Evolutionary conservation across 345 rosid genomes (phyloP), one percentile per base, ranked within the genome.

Genomic region (Corchorus capsularis): DNA sequence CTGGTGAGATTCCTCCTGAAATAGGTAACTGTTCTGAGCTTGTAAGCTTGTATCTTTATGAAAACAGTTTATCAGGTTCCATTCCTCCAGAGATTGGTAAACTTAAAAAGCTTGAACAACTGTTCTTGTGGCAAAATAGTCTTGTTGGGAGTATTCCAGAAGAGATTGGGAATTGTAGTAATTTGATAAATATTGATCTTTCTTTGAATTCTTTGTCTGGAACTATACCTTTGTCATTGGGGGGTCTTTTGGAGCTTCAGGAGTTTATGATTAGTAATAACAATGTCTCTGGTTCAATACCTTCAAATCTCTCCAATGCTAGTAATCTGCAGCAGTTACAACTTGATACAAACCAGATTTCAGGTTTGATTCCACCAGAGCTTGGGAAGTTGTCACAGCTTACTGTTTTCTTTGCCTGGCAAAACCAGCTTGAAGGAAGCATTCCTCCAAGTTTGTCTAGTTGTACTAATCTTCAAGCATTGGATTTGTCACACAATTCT

Each of bases 391-490:
- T 94, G 71, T 78, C 93, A 35, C 81, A 75, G 85, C 91, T 94
- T 43, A 82, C 76, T 46, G 87, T 95, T 80, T 91, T 96, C 82
- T 87, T 88, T 39, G 97, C 93, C 56, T 93, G 97, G 99, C 87
- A 91, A 73, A 96, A 96, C 84, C 93, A 91, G 86, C 93, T 96
- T 34, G 97, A 89, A 82, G 99, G 99, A 77, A 92, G 93, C 78
- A 92, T 96, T 61, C 97, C 99, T 79, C 73, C 90, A 6, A 84
- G 79, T 78, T 82, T 96, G 85, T 88, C 92, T 34, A 82, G 78
- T 1, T 92, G 93, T 78, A 79, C 65, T 15, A 74, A 74, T 79
- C 97, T 96, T 43, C 94, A 92, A 72, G 89, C 91, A 22, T 78
- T 96, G 49, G 98, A 93, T 81, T 84, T 96, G 87, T 93, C 98